phyloP scores from a whole-genome alignment of 1,284 basidiomycete species.

The Mrakiaceae sp. region DNA sequence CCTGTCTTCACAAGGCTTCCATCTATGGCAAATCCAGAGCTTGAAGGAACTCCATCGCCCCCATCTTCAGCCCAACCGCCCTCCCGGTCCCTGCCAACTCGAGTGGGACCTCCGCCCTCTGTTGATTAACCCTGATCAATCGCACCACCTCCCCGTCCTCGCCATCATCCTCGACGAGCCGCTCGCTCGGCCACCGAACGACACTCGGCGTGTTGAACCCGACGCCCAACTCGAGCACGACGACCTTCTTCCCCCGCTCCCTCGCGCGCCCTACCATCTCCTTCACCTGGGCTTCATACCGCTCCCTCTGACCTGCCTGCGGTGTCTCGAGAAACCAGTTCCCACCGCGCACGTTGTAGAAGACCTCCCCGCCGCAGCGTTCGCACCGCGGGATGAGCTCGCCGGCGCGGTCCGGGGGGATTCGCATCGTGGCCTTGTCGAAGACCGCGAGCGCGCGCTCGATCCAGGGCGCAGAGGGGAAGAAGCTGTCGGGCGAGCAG shows the following conservation, averaged over 20 bases:
- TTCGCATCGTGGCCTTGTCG: constrained; percentile 3
- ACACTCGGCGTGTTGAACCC: constrained; percentile 18
- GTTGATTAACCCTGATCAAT: too few relatives aligned
- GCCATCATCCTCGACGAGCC: not conserved
- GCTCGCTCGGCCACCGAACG: constrained; percentile 10
- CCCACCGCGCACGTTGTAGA: constrained; percentile 17
- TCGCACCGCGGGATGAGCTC: constrained; percentile 15
- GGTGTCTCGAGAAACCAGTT: constrained; percentile 18
- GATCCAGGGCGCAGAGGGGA: constrained; percentile 5
- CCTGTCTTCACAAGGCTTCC: too few relatives aligned
- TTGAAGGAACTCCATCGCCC: too few relatives aligned
- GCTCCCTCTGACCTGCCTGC: not conserved
- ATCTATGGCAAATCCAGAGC: too few relatives aligned
- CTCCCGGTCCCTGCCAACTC: too few relatives aligned
- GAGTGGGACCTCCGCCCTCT: too few relatives aligned
- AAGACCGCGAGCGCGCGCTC: constrained; percentile 5
- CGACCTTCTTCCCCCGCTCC: not conserved
- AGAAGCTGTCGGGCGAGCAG: not conserved
- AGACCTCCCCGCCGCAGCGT: constrained; percentile 15
- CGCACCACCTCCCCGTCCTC: too few relatives aligned
- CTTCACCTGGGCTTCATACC: constrained; percentile 3
- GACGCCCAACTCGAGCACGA: constrained; percentile 13
- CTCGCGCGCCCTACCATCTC: not conserved
- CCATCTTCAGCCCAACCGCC: too few relatives aligned
- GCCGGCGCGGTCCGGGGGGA: constrained; percentile 2